Percentiles rank a stretch among this genome's conserved stretches.
Evolutionary conservation across 1,284 basidiomycete species (phyloP).

Genomic region (Sporisorium exsertum): DNA sequence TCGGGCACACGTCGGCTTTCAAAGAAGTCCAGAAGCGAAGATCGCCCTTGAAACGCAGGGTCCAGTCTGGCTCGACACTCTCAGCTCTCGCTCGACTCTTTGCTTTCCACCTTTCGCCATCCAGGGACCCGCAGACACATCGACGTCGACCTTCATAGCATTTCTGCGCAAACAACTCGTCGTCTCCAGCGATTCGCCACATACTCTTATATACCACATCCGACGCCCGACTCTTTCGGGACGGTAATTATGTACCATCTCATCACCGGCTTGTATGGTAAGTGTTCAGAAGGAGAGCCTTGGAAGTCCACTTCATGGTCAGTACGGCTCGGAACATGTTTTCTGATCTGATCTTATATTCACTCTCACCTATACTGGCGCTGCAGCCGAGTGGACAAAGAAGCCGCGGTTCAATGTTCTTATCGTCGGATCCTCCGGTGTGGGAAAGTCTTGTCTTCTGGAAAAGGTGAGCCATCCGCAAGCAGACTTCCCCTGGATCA

Average conservation of each 20-base stretch:
- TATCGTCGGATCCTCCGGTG: conserved; percentile 49
- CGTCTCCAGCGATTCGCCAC: too few relatives aligned
- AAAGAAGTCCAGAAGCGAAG: conserved; percentile 7
- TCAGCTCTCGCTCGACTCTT: neutral
- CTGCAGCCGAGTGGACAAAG: conserved; percentile 38
- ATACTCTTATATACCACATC: neutral
- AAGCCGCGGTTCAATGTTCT: conserved; percentile 54
- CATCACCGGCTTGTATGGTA: conserved; percentile 37
- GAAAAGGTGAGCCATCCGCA: conserved; percentile 23
- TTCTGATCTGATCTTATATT: too few relatives aligned
- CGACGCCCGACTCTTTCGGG: neutral
- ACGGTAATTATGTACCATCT: conserved; percentile 41
- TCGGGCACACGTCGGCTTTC: conserved; percentile 28
- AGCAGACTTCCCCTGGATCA: too few relatives aligned
- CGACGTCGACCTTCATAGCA: neutral
- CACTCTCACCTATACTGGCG: neutral
- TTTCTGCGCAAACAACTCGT: neutral
- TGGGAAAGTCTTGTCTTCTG: conserved; percentile 57
- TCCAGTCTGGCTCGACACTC: conserved; percentile 2
- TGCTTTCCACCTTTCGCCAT: neutral
- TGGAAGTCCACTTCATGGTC: too few relatives aligned
- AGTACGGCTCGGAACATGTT: neutral
- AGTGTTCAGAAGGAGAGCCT: neutral
- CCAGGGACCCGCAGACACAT: neutral
- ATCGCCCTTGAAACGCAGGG: conserved; percentile 7